Conservation (phyloP, 331 rosid genomes). For the Quercus tomentella region DNA sequence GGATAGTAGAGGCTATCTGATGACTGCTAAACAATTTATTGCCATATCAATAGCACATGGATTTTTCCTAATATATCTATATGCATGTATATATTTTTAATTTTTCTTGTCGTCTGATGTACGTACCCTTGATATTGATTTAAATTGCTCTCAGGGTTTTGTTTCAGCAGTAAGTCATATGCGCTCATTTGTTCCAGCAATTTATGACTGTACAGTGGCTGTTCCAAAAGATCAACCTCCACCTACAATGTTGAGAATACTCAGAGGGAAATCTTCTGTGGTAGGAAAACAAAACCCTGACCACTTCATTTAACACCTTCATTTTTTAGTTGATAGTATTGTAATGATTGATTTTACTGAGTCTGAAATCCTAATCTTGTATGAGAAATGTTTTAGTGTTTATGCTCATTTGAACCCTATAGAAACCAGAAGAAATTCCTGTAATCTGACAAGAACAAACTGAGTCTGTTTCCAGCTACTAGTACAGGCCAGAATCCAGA, state of each 20-base stretch:
- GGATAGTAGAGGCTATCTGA: not conserved
- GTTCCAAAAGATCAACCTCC: constrained; percentile 47
- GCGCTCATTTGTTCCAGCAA: constrained; percentile 58
- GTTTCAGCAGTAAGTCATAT: constrained; percentile 59
- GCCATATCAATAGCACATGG: not conserved
- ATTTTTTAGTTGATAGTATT: not conserved
- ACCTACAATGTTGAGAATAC: constrained; percentile 65
- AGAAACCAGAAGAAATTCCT: not conserved
- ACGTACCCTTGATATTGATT: not conserved
- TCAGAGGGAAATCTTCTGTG: constrained; percentile 57
- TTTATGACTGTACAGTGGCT: constrained; percentile 74
- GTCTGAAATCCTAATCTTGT: not conserved
- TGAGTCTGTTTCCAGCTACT: no score
- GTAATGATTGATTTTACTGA: not conserved
- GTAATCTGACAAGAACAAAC: no score
- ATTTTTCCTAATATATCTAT: not conserved
- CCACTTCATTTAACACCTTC: constrained; percentile 10
- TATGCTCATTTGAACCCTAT: not conserved
- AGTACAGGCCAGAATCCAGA: no score
- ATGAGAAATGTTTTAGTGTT: not conserved
- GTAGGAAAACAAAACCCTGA: constrained; percentile 42
- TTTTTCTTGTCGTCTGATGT: not conserved
- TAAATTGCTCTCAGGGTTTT: constrained; percentile 55
- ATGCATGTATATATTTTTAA: not conserved
- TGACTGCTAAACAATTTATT: not conserved